Evolutionary conservation across 306 rosid genomes (phyloP), one percentile per base, ranked within the genome.

Genomic region (Urtica urens): DNA sequence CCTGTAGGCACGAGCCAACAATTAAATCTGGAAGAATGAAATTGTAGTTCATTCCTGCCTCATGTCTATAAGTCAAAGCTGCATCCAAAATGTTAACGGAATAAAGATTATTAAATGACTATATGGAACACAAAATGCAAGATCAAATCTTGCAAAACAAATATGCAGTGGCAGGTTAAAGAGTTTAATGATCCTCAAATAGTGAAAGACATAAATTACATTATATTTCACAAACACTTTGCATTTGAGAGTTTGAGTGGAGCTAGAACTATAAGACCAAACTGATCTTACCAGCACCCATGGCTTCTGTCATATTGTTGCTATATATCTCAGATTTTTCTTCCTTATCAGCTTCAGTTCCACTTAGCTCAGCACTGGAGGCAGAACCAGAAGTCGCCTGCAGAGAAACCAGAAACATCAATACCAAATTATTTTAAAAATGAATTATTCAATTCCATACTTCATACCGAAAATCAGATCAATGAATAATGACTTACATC

Each of bases 1-100:
- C 99, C 99, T 92, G 99, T 31, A 85, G 62, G 69, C 99, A 92
- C 22, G 99, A 92, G 43, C 99, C 99, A 48, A 92, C 99, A 57
- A 85, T 92, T 60, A 92, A 65, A 75, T 92, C 94, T 17, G 93
- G 87, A 63, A 60, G 73, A 70, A 92, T 79, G 79, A 77, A 85
- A 68, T 73, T 65, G 79, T 79, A 92, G 80, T 85, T 77, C 72
- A 92, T 92, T 49, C 99, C 96, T 37, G 75, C 60, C 67, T 92
- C 99, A 53, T 92, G 99, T 71, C 86, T 85, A 67, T 92, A 92
- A 52, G 95, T 79, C 86, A 92, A 67, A 61, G 67, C 99, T 92
- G 81, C 52, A 72, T 53, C 56, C 23, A 65, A 51, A 17, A 24
- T 22, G 42, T 63, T 53, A 74, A 63, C 60, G 3, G 61, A 54